Evolutionary conservation across 805 yeast genomes (phyloP).

Genomic region (Yarrowia deformans): DNA sequence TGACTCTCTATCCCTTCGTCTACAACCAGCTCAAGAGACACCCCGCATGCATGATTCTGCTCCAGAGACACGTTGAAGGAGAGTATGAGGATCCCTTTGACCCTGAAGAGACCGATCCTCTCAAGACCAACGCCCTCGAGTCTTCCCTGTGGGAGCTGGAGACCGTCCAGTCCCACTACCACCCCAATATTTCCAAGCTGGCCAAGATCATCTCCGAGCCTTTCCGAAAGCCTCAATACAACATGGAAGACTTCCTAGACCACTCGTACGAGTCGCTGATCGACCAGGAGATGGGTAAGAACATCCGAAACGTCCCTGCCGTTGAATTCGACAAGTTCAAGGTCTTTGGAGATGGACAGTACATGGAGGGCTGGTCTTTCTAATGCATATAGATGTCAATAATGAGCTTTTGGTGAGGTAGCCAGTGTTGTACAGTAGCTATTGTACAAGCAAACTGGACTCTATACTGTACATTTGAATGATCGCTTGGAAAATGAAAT

Average conservation of each 20-base stretch:
- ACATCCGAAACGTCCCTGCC: constrained; percentile 59
- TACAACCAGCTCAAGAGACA: constrained; percentile 89
- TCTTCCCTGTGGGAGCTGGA: constrained; percentile 94
- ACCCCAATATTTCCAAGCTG: constrained; percentile 92
- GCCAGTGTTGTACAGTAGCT: no score
- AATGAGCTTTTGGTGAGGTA: no score
- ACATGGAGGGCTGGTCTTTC: constrained; percentile 42
- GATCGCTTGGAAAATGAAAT: no score
- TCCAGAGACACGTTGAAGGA: constrained; percentile 59
- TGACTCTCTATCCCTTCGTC: constrained; percentile 85
- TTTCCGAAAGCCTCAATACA: constrained; percentile 83
- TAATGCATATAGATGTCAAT: constrained; percentile 14
- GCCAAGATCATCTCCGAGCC: constrained; percentile 91
- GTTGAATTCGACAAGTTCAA: constrained; percentile 61
- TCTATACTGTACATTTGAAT: no score
- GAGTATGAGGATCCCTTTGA: constrained; percentile 72
- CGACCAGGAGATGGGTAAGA: constrained; percentile 55
- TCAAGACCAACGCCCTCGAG: constrained; percentile 75
- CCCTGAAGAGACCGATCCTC: constrained; percentile 71
- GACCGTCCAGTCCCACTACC: constrained; percentile 81
- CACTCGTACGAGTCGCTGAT: constrained; percentile 82
- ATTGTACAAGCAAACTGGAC: no score
- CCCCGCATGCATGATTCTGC: constrained; percentile 90
- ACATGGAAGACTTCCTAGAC: constrained; percentile 92
- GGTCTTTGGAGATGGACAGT: constrained; percentile 42